Evolutionary conservation across 768 basidiomycete species (phyloP), one percentile per base, ranked within the genome.

Genomic region (Auriscalpium microsporum): DNA sequence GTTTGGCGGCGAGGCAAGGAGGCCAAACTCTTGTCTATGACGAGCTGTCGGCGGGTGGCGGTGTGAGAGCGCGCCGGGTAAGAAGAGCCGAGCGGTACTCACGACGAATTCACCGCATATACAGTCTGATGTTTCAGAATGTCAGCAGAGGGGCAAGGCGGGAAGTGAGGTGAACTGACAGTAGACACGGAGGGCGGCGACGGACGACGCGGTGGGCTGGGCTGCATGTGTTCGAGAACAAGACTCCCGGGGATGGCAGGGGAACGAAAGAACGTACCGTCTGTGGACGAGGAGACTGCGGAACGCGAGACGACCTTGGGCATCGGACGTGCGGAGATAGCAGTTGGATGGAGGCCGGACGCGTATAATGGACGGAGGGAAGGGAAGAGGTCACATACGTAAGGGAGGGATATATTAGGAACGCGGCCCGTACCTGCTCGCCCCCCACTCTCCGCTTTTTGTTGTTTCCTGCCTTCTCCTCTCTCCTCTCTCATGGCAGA

Each of bases 301-400:
- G 89, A 93, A 61, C 90, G 81, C 3, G 91, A 92, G 65, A 94
- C 81, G 59, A 96, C 89, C 70, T 94, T 94, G 52, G 93, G 93
- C 93, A 95, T 95, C 28, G 28, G 28, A 28, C 28, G 28, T 56
- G 61, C 58, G 50, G 5, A 44, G 19, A 37, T 40, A 44, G 28
- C 28, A 13, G 52, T 37, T 10, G 40, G 40, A 17, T 33, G 23
- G 46, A 23, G 13, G 21, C 21, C 21, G 21, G 40, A 42, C 14
- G 40, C 13, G 40, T 14, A 2, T 14, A 42, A 42, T 42, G 28
- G 28, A 28, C 28, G 28, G 28, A 28, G 28, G 28, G 7, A 28
- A 2, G 2, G 28, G 28, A 28, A 21, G 21, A 21, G 21, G 21
- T 21, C n/a, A n/a, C n/a, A n/a, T n/a, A 28, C 28, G 28, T 28